Percentiles rank a stretch among this genome's conserved stretches.
Evolutionary conservation across 2,329 filamentous ascomycete species (phyloP).

Genomic region (Aureobasidium vineae): DNA sequence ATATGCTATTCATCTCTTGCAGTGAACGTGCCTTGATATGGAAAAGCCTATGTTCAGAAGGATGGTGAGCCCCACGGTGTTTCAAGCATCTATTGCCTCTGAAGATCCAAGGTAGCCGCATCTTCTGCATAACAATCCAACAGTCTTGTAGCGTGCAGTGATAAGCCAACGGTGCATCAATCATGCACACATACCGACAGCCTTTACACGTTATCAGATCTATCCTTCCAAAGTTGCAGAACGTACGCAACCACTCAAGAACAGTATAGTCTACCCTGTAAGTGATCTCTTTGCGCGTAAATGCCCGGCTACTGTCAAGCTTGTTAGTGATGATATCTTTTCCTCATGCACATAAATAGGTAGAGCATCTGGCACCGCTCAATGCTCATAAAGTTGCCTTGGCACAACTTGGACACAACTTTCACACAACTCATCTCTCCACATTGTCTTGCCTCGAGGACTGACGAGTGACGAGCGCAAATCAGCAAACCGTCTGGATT

Average conservation of each 20-base stretch:
- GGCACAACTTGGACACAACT: no score
- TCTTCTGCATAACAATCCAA: not conserved
- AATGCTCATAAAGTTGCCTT: not conserved
- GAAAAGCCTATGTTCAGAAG: no score
- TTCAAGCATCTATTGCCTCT: not conserved
- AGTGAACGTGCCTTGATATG: not conserved
- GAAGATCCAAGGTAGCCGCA: not conserved
- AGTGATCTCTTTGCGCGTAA: not conserved
- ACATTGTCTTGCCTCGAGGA: not conserved
- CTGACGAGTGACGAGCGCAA: no score
- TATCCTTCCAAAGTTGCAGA: not conserved
- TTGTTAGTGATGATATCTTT: not conserved
- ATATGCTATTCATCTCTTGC: not conserved
- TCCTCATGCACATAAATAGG: no score
- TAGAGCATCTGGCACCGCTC: no score
- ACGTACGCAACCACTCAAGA: not conserved
- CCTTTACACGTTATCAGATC: not conserved
- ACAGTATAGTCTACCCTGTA: not conserved
- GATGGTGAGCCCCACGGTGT: not conserved
- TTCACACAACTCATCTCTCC: not conserved
- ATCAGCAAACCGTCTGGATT: no score
- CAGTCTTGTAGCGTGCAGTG: not conserved
- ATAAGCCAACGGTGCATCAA: not conserved
- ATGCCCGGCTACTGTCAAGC: not conserved
- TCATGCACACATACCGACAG: not conserved